Conservation (phyloP, 2,329 filamentous ascomycete species). For the Exophiala calicioides region DNA sequence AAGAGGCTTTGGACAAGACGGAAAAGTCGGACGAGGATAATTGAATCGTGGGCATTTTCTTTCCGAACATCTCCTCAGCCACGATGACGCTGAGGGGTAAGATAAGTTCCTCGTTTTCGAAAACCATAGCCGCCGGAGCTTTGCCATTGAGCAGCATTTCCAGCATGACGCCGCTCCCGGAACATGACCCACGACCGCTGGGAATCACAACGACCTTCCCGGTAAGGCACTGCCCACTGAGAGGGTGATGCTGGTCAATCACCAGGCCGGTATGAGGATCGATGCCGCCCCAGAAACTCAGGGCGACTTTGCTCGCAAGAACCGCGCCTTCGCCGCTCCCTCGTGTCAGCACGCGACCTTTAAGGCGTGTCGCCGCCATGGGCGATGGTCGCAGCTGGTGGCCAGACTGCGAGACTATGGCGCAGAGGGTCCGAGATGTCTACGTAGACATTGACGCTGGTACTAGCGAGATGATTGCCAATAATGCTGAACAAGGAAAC, state of each 20-base stretch:
- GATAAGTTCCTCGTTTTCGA: conserved; percentile 47
- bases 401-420: too few relatives aligned
- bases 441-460: too few relatives aligned
- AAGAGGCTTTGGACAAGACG: background rate
- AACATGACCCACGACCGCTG: conserved; percentile 50
- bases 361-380: too few relatives aligned
- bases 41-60: conserved; percentile 44
- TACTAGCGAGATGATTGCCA: too few relatives aligned
- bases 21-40: conserved; percentile 29
- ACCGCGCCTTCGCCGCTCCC: conserved; percentile 34
- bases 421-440: too few relatives aligned
- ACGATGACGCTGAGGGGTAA: conserved; percentile 50
- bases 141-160: conserved; percentile 46
- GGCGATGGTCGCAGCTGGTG: too few relatives aligned
- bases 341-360: conserved; percentile 10
- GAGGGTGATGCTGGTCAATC: conserved; percentile 48
- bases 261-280: conserved; percentile 44
- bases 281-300: conserved; percentile 54
- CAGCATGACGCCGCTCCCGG: conserved; percentile 49
- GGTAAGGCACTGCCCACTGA: conserved; percentile 38
- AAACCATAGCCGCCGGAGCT: conserved; percentile 45
- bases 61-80: conserved; percentile 43
- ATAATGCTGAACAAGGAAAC: too few relatives aligned
- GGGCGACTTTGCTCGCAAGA: conserved; percentile 30
- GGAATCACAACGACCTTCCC: conserved; percentile 47